Evolutionary conservation across 805 yeast species (phyloP).

Genomic region (Metschnikowia gelsemii): DNA sequence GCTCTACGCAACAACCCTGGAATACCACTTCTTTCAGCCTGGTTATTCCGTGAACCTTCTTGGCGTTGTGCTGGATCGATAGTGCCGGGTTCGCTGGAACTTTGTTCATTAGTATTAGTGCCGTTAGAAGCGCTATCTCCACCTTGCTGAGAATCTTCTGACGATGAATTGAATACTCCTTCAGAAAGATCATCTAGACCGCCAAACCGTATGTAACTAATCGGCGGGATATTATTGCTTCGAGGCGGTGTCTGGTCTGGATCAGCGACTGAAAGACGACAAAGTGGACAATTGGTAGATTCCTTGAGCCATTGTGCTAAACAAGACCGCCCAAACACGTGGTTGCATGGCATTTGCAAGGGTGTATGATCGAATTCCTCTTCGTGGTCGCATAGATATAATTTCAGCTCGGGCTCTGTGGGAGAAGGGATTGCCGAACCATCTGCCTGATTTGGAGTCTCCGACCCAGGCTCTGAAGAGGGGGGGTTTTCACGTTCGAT

Average conservation of each 20-base stretch:
- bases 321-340: slow-evolving; percentile 84
- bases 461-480: not conserved
- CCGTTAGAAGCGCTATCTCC: not conserved
- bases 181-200: slow-evolving; percentile 9
- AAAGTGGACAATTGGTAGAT: slow-evolving; percentile 80
- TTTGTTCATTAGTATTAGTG: not conserved
- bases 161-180: not conserved
- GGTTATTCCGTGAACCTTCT: not conserved
- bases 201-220: slow-evolving; percentile 19
- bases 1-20: slow-evolving; percentile 17
- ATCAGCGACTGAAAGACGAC: slow-evolving; percentile 50
- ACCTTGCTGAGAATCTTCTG: slow-evolving; percentile 4
- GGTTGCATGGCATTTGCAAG: slow-evolving; percentile 78
- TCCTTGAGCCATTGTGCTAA: slow-evolving; percentile 76
- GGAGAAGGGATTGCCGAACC: not conserved
- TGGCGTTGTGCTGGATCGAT: not conserved
- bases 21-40: not conserved
- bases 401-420: slow-evolving; percentile 9
- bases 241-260: slow-evolving; percentile 6
- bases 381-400: slow-evolving; percentile 16
- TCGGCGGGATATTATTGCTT: slow-evolving; percentile 3
- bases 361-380: slow-evolving; percentile 53
- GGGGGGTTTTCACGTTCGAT: slow-evolving; percentile 10
- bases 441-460: not conserved
- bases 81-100: not conserved